Base-by-base conservation (phyloP, 1,139 yeast genomes). In the Dujonia santamariae region DNA sequence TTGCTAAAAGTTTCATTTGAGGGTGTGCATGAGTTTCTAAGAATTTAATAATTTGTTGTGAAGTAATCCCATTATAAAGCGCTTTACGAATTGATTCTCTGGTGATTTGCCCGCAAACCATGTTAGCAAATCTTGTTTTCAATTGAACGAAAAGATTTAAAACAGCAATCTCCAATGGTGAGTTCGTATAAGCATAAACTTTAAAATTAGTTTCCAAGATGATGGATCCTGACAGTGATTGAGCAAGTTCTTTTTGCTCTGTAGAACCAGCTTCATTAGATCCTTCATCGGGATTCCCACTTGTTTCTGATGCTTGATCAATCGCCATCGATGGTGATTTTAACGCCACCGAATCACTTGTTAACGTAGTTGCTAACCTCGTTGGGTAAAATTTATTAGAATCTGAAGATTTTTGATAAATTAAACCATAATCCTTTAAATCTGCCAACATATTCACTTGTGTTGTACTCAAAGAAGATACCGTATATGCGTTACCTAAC, bases 161-260 rank as follows among this genome's bases (percentile, higher is more conserved):
- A 40, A 94, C 85, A 9, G 98, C 97, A 44, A 92, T 90, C 58
- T 94, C 97, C 40, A 92, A 67, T 2, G 98, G 97, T 1, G 97
- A 88, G 42, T 87, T 85, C 2, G 98, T 90, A 54, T 92, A 92
- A 27, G 98, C 95, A 51, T 92, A 92, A 3, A 94, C 53, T 50
- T 94, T 85, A 67, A 87, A 92, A 58, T 92, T 92, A 0, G 99
- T 92, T 56, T 92, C 99, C 28, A 94, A 71, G 41, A 92, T 85
- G 39, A 92, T 72, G 18, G 94, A 78, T 1, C 96, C 95, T 3
- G 51, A 40, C 14, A 48, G 54, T 12, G 48, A 48, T 21, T 49
- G 53, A 19, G 50, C 63, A 11, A 54, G 61, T 9, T 32, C 30
- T n/a, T 46, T 56, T 4, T 51, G 41, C 4, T 50, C 46, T 7